Evolutionary conservation across 2,329 filamentous ascomycete species (phyloP).

Genomic region (Fusarium scirpi): DNA sequence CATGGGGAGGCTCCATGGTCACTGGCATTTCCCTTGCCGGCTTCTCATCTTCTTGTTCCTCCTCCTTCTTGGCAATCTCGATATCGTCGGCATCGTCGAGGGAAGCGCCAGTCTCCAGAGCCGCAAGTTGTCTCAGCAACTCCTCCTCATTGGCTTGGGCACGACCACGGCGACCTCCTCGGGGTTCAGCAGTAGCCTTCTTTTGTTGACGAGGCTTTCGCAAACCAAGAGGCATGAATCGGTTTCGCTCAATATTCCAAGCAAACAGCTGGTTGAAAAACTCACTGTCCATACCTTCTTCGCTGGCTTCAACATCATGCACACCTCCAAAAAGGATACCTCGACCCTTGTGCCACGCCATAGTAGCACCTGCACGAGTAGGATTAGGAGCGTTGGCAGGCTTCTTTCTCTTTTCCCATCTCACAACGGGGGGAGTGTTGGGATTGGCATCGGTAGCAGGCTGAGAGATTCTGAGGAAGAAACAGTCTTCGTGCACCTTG

Average conservation of each 20-base stretch:
- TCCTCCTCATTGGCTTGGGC: conserved; percentile 94
- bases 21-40: conserved; percentile 73
- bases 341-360: conserved; percentile 92
- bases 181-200: conserved; percentile 65
- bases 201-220: conserved; percentile 77
- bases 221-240: conserved; percentile 87
- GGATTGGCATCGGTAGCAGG: conserved; percentile 75
- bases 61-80: conserved; percentile 63
- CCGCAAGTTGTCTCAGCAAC: conserved; percentile 85
- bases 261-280: conserved; percentile 94
- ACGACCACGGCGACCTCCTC: conserved; percentile 73
- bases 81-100: conserved; percentile 65
- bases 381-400: conserved; percentile 90
- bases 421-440: conserved; percentile 75
- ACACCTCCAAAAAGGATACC: conserved; percentile 96
- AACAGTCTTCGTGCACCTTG: conserved; percentile 93
- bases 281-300: conserved; percentile 96
- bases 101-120: conserved; percentile 80
- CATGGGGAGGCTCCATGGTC: conserved; percentile 86
- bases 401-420: conserved; percentile 94
- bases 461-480: conserved; percentile 85
- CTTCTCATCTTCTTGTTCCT: conserved; percentile 67
- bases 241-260: conserved; percentile 95
- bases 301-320: conserved; percentile 89
- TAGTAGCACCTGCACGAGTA: conserved; percentile 86